These are phyloP conservation scores for Picea sitchensis DNA, from an alignment of 75 land plant species.

Conservation along the genomic window DNA sequence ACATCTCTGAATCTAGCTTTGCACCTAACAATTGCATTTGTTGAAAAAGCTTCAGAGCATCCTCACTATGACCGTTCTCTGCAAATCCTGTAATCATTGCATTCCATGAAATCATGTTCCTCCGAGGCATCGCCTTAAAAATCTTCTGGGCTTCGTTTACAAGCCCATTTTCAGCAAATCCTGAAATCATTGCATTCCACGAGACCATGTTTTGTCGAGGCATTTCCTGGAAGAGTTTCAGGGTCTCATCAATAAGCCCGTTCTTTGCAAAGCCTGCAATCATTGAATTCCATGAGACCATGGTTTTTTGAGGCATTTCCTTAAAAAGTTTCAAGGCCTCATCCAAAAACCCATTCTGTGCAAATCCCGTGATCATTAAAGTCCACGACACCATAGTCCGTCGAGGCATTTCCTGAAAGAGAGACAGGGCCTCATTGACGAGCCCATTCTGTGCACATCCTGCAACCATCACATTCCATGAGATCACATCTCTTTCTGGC, in stretches of 20 bases:
- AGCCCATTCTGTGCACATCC: no score
- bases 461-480: no score
- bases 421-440: no score
- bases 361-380: no score
- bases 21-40: slow-evolving; percentile 8
- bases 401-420: no score
- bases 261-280: no score
- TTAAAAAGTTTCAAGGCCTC: no score
- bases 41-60: slow-evolving; percentile 10
- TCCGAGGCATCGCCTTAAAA: background rate
- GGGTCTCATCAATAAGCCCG: background rate
- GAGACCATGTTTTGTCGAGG: slow-evolving; percentile 7
- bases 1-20: slow-evolving; percentile 10
- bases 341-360: no score
- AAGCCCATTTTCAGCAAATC: background rate
- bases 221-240: background rate
- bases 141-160: background rate
- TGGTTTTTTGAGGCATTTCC: no score
- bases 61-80: background rate
- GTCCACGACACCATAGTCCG: no score
- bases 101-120: background rate
- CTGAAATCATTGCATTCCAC: slow-evolving; percentile 6
- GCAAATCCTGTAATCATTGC: slow-evolving; percentile 5
- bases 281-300: no score
- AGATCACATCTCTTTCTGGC: no score